Base-by-base conservation (phyloP, 345 rosid species). In the Camelina sativa region DNA sequence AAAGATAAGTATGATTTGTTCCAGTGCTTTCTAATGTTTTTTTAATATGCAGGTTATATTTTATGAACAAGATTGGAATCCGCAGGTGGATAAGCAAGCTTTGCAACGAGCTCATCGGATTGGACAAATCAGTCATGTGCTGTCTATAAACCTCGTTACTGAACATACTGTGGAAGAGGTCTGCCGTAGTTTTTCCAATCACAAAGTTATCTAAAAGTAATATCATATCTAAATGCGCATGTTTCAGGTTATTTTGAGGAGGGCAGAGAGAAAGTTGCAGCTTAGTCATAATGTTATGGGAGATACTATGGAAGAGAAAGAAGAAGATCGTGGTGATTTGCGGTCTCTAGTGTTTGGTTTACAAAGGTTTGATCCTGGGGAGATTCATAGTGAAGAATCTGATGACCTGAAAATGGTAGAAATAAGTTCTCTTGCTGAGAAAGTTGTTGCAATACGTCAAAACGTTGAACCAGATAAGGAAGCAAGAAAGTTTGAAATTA, bases 61-160 rank as follows among this genome's bases (percentile, higher is more conserved):
- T 79, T 93, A 85, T 15, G 98, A 93, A 80, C 97, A 93, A 85
- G 97, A 93, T 71, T 93, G 98, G 98, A 93, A 93, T 74, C 98
- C 97, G 41, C 98, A 93, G 76, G 96, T 91, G 71, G 98, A 89
- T 77, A 89, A 86, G 83, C 97, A 91, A 80, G 98, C 97, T 75
- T 76, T 93, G 82, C 98, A 93, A 79, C 85, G 97, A 59, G 93
- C 97, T 62, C 98, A 91, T 72, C 84, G 98, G 61, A 93, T 93
- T 79, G 98, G 98, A 75, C 98, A 93, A 80, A 76, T 83, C 75
- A 91, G 84, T 79, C 96, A 86, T 71, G 98, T 93, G 70, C 63
- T 93, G 60, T 86, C 92, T 50, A 87, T 93, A 80, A 93, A 86
- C 82, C 78, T 93, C 62, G 96, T 93, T 40, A 83, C 96, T 8